Base-by-base conservation (phyloP, 306 rosid species). In the Crotalaria pallida region DNA sequence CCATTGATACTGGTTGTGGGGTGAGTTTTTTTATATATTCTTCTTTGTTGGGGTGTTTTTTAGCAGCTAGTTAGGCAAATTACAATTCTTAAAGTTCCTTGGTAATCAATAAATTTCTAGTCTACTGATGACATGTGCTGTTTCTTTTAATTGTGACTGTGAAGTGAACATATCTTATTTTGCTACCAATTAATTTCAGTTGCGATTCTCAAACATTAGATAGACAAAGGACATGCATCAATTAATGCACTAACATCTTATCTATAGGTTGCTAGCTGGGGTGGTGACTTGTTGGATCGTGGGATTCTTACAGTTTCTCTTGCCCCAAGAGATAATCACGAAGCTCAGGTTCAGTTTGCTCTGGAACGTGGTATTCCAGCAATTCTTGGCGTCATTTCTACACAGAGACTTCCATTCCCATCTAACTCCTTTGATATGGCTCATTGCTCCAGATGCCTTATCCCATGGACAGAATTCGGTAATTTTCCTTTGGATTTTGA, bases 361-460 rank as follows among this genome's bases (percentile, higher is more conserved):
- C 80, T 95, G 69, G 99, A 95, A 80, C 97, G 99, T 78, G 99
- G 99, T 48, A 91, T 95, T 77, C 99, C 99, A 6, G 99, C 99
- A 34, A 86, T 95, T 73, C 96, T 95, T 24, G 99, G 99, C 72
- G 92, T 95, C 77, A 80, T 95, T 82, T 88, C 99, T 62, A 87
- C 96, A 0, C 96, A 95, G 76, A 78, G 99, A 58, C 97, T 95
- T 78, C 97, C 99, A 18, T 95, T 91, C 80, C 97, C 99, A 13
- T 95, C 99, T 17, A 90, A 88, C 76, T 82, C 99, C 57, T 95
- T 95, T 67, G 99, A 95, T 58, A 87, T 95, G 91, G 99, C 99
- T 80, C 99, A 95, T 79, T 95, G 99, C 88, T 95, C 99, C 22
- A 86, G 99, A 82, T 95, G 99, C 86, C 97, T 95, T 56, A 95